Percentiles rank a stretch among this genome's conserved stretches.
Conservation (phyloP, 352 stramenopile genomes). For the Thraustotheca clavata region DNA sequence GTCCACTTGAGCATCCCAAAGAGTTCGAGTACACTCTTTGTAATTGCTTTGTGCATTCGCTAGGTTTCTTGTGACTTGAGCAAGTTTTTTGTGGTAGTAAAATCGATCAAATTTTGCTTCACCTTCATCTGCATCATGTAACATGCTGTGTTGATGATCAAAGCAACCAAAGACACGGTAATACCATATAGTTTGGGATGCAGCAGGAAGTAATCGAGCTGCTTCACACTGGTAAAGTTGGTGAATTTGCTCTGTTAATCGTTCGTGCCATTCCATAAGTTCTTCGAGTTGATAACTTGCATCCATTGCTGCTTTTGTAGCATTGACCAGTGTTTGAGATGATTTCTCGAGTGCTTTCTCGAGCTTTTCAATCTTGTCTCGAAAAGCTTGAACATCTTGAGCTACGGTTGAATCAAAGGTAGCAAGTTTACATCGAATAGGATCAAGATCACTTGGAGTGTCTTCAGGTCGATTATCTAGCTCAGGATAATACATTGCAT, state of each 20-base stretch:
- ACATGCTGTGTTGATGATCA: neutral
- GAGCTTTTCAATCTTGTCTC: slow-evolving; percentile 65
- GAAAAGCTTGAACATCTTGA: slow-evolving; percentile 57
- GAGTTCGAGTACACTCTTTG: neutral
- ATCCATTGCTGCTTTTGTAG: slow-evolving; percentile 56
- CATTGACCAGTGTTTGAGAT: slow-evolving; percentile 38
- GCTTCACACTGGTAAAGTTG: neutral
- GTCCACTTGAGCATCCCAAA: slow-evolving; percentile 41
- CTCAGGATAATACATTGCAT: slow-evolving; percentile 69
- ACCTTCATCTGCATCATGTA: neutral
- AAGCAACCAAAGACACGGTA: slow-evolving; percentile 7
- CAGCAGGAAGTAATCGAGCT: neutral
- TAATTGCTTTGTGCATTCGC: neutral
- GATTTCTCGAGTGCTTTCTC: slow-evolving; percentile 47
- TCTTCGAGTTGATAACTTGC: slow-evolving; percentile 56
- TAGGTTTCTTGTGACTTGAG: neutral
- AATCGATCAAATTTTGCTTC: neutral
- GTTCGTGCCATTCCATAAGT: slow-evolving; percentile 32
- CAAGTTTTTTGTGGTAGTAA: neutral
- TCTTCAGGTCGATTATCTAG: slow-evolving; percentile 32
- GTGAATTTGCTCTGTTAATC: slow-evolving; percentile 37
- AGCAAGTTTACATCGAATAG: slow-evolving; percentile 52
- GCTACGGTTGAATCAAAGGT: slow-evolving; percentile 57
- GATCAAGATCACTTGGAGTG: slow-evolving; percentile 36
- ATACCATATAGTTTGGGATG: neutral